phyloP scores from a whole-genome alignment of 2,329 filamentous ascomycete species.

The Thermothelomyces thermophilus region DNA sequence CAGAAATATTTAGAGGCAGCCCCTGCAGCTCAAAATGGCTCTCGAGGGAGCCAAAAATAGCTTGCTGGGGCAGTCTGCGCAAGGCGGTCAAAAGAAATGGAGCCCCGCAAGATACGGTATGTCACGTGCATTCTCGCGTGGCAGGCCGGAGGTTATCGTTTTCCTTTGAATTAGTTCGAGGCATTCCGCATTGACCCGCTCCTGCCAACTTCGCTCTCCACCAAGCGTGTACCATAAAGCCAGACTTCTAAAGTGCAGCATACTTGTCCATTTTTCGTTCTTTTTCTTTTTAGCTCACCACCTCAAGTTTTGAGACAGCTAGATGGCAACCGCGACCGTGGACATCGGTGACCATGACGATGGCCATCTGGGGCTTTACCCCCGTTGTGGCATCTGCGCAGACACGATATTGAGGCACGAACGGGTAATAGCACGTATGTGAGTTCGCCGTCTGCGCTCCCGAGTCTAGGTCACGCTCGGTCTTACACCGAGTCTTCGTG shows the following conservation, averaged over 20 bases:
- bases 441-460: not conserved
- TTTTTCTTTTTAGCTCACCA: not conserved
- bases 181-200: not conserved
- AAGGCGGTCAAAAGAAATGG: too few relatives aligned
- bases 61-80: too few relatives aligned
- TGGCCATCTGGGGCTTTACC: conserved; percentile 1
- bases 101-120: too few relatives aligned
- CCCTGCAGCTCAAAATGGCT: too few relatives aligned
- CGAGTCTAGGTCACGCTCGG: not conserved
- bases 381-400: conserved; percentile 3
- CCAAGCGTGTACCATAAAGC: not conserved
- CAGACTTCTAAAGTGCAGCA: not conserved
- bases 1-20: too few relatives aligned
- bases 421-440: conserved; percentile 4
- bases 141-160: not conserved
- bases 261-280: not conserved
- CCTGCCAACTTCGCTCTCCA: not conserved
- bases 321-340: not conserved
- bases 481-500: not conserved
- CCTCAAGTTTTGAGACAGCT: not conserved
- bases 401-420: conserved; percentile 1
- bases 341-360: not conserved
- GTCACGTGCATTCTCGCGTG: too few relatives aligned
- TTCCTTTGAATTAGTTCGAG: not conserved
- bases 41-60: too few relatives aligned